Base-by-base conservation (phyloP, 139 green algal species). In the Micractinium sp. region DNA sequence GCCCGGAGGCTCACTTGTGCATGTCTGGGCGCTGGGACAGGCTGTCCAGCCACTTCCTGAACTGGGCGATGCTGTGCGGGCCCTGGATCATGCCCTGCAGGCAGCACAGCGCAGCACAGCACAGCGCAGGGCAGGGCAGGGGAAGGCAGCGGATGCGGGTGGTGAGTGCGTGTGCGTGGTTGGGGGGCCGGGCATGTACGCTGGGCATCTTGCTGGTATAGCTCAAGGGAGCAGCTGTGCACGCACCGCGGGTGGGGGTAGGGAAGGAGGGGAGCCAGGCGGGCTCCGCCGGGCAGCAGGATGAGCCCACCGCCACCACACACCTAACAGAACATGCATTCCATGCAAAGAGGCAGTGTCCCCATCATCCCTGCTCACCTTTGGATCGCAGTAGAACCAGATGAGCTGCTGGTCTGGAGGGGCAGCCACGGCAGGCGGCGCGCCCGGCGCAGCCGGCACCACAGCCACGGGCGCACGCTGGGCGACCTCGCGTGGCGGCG, bases 1-100 rank as follows among this genome's bases (percentile, higher is more conserved):
- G 12, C 14, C 35, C 33, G 25, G 33, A 0, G 15, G 29, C 78
- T 84, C 29, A 84, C 78, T 84, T 47, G 36, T 47, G 41, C 78
- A 84, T 20, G 29, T 87, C 83, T 38, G 63, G 60, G 66, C 63
- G 41, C 60, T 79, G 83, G 7, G 38, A 31, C 63, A 87, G 66
- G 83, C 19, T 78, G 83, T 87, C 66, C 66, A 87, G 36, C 83
- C 83, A 87, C 66, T 79, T 79, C 25, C 67, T 23, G 61, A 87
- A 75, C 83, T 87, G 83, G 33, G 83, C 63, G 15, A 79, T 87
- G 66, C 35, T 67, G 83, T 87, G 83, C 0, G 83, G 83, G 36
- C 83, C 83, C 22, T 67, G 83, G 33, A 79, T 39, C 36, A 36
- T 27, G 66, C 63, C 83, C 83, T 87, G 83, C 66, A 67, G 56